Base-by-base conservation (phyloP, 1,284 basidiomycete genomes). In the Malassezia dermatis region DNA sequence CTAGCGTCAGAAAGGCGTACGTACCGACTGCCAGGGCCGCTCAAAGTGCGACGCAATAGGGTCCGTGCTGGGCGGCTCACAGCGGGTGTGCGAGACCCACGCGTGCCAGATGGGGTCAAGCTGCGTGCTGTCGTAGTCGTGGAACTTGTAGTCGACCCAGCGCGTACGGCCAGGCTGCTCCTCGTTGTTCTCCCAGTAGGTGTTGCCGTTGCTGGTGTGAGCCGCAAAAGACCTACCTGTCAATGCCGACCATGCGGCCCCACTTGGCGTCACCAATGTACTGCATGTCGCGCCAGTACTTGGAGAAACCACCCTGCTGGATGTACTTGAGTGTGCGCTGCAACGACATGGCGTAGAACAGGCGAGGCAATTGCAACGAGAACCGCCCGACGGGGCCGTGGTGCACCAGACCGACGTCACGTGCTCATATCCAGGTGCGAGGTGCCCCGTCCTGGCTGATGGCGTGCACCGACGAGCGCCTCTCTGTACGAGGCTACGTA, bases 201-300 rank as follows among this genome's bases (percentile, higher is more conserved):
- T 67, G 68, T 73, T 73, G 47, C 71, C 71, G 31, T 69, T 69
- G 49, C 54, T 56, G 40, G 31, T 30, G 46, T 28, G 7, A 45
- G 35, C 28, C 12, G 23, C 31, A 12, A 35, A 26, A 21, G 3
- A 49, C 65, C 46, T 53, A 64, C 66, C 62, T 55, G 60, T 73
- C 71, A 35, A 60, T 59, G 19, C 71, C 71, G 11, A 73, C 67
- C 32, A 72, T 60, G 28, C 56, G 62, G 53, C 71, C 71, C 19
- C 65, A 63, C 60, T 73, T 73, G 54, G 70, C 68, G 39, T 73
- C 71, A 49, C 70, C 71, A 26, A 73, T 71, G 51, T 68, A 67
- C 53, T 71, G 62, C 42, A 73, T 54, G 50, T 73, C 68, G 13
- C 65, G 57, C 68, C 68, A 72, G 61, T 60, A 72, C 53, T 67